Evolutionary conservation across 768 basidiomycete species (phyloP).

Genomic region (Fomitopsis serialis): DNA sequence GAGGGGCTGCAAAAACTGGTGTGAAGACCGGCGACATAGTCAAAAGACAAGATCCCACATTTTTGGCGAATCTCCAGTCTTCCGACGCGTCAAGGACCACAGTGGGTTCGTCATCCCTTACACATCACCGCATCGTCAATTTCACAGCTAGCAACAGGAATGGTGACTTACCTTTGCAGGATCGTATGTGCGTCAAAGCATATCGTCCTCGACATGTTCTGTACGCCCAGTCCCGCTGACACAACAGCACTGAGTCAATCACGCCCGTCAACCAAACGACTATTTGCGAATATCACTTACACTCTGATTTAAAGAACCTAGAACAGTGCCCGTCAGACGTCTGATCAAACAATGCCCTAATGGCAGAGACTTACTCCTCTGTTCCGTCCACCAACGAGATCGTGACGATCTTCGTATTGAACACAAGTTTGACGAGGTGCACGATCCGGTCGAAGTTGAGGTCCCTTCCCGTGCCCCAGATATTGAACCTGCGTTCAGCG

Average conservation of each 20-base stretch:
- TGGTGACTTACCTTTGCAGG: conserved; percentile 58
- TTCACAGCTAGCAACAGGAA: background rate
- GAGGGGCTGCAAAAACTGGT: conserved; percentile 46
- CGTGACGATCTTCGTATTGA: conserved; percentile 80
- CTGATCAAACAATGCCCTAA: background rate
- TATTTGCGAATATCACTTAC: conserved; percentile 36
- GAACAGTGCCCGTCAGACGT: conserved; percentile 1
- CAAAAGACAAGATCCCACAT: conserved; percentile 42
- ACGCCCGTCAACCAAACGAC: conserved; percentile 2
- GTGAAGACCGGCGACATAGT: background rate
- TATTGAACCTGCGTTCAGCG: conserved; percentile 62
- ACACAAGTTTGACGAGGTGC: conserved; percentile 89
- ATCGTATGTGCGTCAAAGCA: conserved; percentile 86
- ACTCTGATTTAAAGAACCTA: conserved; percentile 89
- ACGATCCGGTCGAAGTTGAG: conserved; percentile 92
- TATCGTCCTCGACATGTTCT: conserved; percentile 45
- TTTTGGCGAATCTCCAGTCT: conserved; percentile 88
- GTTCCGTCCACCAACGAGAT: conserved; percentile 82
- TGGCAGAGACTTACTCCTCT: conserved; percentile 55
- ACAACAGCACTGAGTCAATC: background rate
- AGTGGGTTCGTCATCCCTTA: conserved; percentile 80
- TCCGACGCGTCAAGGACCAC: conserved; percentile 71
- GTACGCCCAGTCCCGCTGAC: conserved; percentile 41
- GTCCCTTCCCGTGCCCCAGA: conserved; percentile 83
- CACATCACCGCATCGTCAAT: background rate